Evolutionary conservation across 1,284 basidiomycete species (phyloP), one percentile per base, ranked within the genome.

Genomic region (Bondarzewia mesenterica): DNA sequence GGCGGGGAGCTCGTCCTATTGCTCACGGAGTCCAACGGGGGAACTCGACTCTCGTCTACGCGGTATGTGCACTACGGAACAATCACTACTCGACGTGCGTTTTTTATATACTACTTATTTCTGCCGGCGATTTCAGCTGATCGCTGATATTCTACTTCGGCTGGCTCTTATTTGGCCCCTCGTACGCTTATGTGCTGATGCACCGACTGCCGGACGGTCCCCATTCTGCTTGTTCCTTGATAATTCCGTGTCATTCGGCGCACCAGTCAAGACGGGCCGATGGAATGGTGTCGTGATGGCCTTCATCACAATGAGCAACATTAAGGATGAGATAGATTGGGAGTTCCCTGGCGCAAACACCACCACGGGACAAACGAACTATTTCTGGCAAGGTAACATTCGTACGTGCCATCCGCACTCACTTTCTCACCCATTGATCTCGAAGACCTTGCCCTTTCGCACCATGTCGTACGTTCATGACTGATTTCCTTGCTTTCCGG

Each of bases 261-360:
- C 3, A 45, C 36, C 55, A 83, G 82, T 85, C 55, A 86, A 83
- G 64, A 80, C 82, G 1, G 75, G 81, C 44, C 73, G 75, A 46
- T 89, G 84, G 82, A 69, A 62, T 25, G 88, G 89, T 32, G 80
- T 92, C 21, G 82, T 93, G 42, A 83, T 85, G 0, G 87, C 89
- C 1, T 89, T 89, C 61, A 90, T 92, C 60, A 85, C 83, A 5
- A 91, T 91, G 89, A 85, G 81, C 48, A 78, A 85, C 56, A 76
- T 89, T 59, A 88, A 87, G 61, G 87, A 91, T 61, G 89, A 91
- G 64, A 89, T 93, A 44, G 89, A 91, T 57, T 91, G 85, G 85
- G 89, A 92, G 62, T 89, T 81, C 56, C 82, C 82, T 45, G 82
- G 85, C 20, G 66, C 65, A 42, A 58, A 62, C n/a, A 80, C 77